Evolutionary conservation across 2,329 filamentous ascomycete genomes (phyloP), one percentile per base, ranked within the genome.

Genomic region (Fusarium austroafricanum): DNA sequence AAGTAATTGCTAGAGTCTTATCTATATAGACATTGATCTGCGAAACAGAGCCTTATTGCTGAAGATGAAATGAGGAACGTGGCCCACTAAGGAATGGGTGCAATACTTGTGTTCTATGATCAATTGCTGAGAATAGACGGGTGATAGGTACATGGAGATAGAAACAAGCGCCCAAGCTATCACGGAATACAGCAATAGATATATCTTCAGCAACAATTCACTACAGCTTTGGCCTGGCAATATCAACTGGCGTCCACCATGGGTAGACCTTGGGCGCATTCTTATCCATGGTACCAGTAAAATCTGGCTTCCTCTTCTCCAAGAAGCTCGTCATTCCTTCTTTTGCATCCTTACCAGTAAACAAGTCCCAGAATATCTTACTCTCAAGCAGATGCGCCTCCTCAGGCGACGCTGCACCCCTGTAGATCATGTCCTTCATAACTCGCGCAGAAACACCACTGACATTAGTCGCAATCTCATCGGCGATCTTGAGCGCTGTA

Each of bases 371-470:
- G 56, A 91, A 82, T n/a, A 92, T 76, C 64, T 81, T 83, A 67
- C 85, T 88, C 78, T 94, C 91, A 29, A 94, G 79, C 67, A 93
- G 77, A 80, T 93, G 90, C 55, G 90, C 87, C 49, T 83, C 89
- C 79, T 94, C 92, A 0, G 90, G 86, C 21, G 83, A 87, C 18
- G 79, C 82, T 0, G 83, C 81, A 35, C 84, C 83, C 29, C 87
- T 80, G 70, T 85, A 92, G 81, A 94, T 89, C 81, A 94, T 77
- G 72, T 93, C 91, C 73, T 87, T 86, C 86, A 92, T 93, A 56
- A 93, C 73, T 67, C 86, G 83, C 10, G 86, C 87, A 28, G 87
- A 86, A 28, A 93, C 86, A 2, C 80, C 79, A 70, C 89, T 92
- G 26, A 89, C 89, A 70, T 92, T 91, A 70, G 80, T 79, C 2